Evolutionary conservation across 2,329 filamentous ascomycete species (phyloP).

Genomic region (Ilyonectria sp.): DNA sequence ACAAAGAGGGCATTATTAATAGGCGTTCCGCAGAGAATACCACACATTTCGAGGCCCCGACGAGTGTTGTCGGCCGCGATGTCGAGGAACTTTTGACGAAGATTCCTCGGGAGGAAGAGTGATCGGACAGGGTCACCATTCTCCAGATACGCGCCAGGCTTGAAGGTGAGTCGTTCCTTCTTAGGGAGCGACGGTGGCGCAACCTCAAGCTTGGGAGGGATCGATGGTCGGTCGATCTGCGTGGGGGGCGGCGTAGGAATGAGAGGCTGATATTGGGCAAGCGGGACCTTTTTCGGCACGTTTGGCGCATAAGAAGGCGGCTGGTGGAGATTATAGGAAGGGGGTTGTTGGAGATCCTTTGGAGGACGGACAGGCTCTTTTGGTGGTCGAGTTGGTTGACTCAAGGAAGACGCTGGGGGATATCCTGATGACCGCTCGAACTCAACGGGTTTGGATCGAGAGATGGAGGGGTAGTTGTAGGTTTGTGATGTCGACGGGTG

Average conservation of each 20-base stretch:
- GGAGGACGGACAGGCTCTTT: constrained; percentile 45
- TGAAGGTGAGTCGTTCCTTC: constrained; percentile 75
- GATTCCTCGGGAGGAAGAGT: constrained; percentile 84
- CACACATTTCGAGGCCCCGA: constrained; percentile 92
- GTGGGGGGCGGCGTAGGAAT: constrained; percentile 34
- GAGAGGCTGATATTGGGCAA: constrained; percentile 43
- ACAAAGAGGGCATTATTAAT: constrained; percentile 96
- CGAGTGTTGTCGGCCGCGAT: constrained; percentile 84
- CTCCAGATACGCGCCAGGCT: constrained; percentile 89
- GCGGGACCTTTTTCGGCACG: constrained; percentile 50
- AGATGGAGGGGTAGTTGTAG: constrained; percentile 72
- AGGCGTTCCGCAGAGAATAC: constrained; percentile 90
- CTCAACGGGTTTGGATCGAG: constrained; percentile 64
- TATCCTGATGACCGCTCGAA: constrained; percentile 54
- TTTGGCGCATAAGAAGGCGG: constrained; percentile 37
- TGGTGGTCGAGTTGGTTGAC: constrained; percentile 55
- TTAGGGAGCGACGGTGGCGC: constrained; percentile 53
- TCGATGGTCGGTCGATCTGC: constrained; percentile 37
- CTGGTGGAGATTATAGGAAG: constrained; percentile 35
- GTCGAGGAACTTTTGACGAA: constrained; percentile 82
- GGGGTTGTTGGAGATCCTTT: constrained; percentile 41
- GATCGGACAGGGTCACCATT: constrained; percentile 89
- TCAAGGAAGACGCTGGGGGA: constrained; percentile 34
- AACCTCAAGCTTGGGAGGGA: constrained; percentile 50
- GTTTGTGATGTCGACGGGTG: constrained; percentile 47